These are phyloP conservation scores for Aspergillus brunneoviolaceus DNA, from an alignment of 2,329 filamentous ascomycete species.

Conservation along the genomic window DNA sequence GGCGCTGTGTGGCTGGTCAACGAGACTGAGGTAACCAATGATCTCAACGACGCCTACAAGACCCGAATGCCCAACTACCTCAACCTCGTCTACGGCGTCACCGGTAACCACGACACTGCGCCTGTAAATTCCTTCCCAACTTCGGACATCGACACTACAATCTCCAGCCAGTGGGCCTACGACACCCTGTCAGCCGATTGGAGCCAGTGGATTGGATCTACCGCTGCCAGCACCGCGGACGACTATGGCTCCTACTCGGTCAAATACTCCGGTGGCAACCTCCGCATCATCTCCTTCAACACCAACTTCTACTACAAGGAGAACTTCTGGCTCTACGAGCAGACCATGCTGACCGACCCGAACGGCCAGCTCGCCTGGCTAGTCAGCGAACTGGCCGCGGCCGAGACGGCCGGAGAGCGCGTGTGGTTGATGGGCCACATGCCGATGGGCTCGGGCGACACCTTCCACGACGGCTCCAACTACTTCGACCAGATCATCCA, in stretches of 20 bases:
- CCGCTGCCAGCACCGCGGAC: slow-evolving; percentile 35
- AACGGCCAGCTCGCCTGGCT: slow-evolving; percentile 52
- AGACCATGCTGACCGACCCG: slow-evolving; percentile 52
- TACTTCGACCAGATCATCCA: slow-evolving; percentile 58
- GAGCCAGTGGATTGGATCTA: slow-evolving; percentile 50
- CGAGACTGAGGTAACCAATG: slow-evolving; percentile 33
- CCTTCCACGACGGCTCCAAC: slow-evolving; percentile 54
- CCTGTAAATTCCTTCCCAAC: slow-evolving; percentile 54
- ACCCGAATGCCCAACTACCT: slow-evolving; percentile 45
- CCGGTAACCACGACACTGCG: slow-evolving; percentile 58
- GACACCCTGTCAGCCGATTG: slow-evolving; percentile 49
- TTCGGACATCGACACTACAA: slow-evolving; percentile 37
- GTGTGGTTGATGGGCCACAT: slow-evolving; percentile 59
- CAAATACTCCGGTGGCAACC: slow-evolving; percentile 46
- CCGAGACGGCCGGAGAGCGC: slow-evolving; percentile 53
- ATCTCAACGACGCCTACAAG: slow-evolving; percentile 48
- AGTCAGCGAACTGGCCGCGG: slow-evolving; percentile 53
- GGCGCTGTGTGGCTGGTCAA: slow-evolving; percentile 45
- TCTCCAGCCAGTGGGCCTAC: slow-evolving; percentile 54
- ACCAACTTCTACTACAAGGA: slow-evolving; percentile 30
- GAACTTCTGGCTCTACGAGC: slow-evolving; percentile 54
- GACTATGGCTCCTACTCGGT: slow-evolving; percentile 54
- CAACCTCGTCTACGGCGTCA: slow-evolving; percentile 51
- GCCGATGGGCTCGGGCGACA: slow-evolving; percentile 42
- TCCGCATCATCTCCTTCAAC: slow-evolving; percentile 53